Evolutionary conservation across 805 yeast species (phyloP).

Genomic region (Candida methanosorbosa): DNA sequence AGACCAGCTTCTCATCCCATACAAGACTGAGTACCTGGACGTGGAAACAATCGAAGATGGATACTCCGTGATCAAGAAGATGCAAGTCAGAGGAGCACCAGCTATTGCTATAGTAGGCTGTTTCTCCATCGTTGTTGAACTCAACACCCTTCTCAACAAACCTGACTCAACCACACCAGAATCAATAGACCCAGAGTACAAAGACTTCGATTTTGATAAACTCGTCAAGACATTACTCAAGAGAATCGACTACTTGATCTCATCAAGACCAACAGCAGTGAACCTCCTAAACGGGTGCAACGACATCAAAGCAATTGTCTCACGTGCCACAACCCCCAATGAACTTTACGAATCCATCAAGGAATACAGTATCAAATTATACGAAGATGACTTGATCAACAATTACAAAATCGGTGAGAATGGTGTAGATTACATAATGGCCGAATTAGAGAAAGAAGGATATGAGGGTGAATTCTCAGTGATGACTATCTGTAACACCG

Average conservation of each 20-base stretch:
- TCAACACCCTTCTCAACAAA: conserved; percentile 24
- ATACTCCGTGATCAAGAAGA: conserved; percentile 68
- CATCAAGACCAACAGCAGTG: conserved; percentile 93
- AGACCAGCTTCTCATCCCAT: conserved; percentile 81
- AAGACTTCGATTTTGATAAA: conserved; percentile 7
- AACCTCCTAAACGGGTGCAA: conserved; percentile 71
- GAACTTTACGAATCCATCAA: conserved; percentile 25
- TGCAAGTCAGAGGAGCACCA: conserved; percentile 98
- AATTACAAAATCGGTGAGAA: conserved; percentile 71
- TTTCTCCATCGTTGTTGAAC: conserved; percentile 72
- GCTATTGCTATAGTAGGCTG: conserved; percentile 96
- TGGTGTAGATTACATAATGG: conserved; percentile 63
- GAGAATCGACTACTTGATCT: conserved; percentile 56
- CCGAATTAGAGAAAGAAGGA: conserved; percentile 34
- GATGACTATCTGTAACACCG: conserved; percentile 91
- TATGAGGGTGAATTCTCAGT: conserved; percentile 67
- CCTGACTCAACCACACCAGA: conserved; percentile 10
- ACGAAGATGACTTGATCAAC: conserved; percentile 70
- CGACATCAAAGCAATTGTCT: conserved; percentile 30
- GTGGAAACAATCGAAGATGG: conserved; percentile 64
- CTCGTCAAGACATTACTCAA: conserved; percentile 30
- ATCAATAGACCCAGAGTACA: conserved; percentile 21
- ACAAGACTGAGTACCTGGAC: conserved; percentile 58
- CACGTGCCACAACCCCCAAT: conserved; percentile 13
- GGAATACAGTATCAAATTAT: conserved; percentile 44